A percentile compares a stretch with the other conserved stretches of the same genome.
Conservation (phyloP, 768 basidiomycete species). For the Mycena leptocephala region DNA sequence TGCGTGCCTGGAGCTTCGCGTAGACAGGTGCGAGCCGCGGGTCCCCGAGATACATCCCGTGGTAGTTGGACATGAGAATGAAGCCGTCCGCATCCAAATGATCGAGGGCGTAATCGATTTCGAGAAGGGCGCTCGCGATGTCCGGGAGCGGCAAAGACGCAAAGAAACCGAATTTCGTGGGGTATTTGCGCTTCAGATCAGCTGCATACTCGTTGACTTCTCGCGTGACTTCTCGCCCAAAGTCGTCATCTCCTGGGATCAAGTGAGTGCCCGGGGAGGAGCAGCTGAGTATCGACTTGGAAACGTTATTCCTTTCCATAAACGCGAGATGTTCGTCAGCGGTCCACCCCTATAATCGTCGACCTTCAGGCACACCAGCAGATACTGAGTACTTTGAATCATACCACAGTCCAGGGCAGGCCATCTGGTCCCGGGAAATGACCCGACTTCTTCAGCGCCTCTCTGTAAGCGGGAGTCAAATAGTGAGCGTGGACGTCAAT, state of each 20-base stretch:
- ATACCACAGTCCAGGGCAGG: conserved; percentile 12
- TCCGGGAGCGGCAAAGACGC: conserved; percentile 25
- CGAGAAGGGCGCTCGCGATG: conserved; percentile 14
- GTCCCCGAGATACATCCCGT: conserved; percentile 25
- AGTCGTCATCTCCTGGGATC: conserved; percentile 25
- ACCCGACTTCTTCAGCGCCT: conserved; percentile 12
- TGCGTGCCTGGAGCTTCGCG: conserved; percentile 17
- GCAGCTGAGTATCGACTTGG: conserved; percentile 28
- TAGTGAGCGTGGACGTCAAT: conserved; percentile 20
- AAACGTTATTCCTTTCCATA: conserved; percentile 20
- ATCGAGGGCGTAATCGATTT: conserved; percentile 27
- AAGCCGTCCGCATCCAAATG: conserved; percentile 21
- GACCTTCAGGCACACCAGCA: not conserved
- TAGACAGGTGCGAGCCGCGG: conserved; percentile 14
- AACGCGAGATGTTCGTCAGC: conserved; percentile 20
- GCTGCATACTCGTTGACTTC: conserved; percentile 28
- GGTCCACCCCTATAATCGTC: not conserved
- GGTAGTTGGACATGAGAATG: conserved; percentile 7
- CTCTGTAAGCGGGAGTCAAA: not conserved
- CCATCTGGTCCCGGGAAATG: conserved; percentile 27
- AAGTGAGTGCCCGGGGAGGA: conserved; percentile 17
- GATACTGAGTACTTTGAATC: not conserved
- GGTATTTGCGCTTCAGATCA: conserved; percentile 19
- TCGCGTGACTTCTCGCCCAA: conserved; percentile 22
- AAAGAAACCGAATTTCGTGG: conserved; percentile 24